These are phyloP conservation scores for Camellia oleifera DNA, from an alignment of 179 eudicot genomes.

Conservation along the genomic window DNA sequence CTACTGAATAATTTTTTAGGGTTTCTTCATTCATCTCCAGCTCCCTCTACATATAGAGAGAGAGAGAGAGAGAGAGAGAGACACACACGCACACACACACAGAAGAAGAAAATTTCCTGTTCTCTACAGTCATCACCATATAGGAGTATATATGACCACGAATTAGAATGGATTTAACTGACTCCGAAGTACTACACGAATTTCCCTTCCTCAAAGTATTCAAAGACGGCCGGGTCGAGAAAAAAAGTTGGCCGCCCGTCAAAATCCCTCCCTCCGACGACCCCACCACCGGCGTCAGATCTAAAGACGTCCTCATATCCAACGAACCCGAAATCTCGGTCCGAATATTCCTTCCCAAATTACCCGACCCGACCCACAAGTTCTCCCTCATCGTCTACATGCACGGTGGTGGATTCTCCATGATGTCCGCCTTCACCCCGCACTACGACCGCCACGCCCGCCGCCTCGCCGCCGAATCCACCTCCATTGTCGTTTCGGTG, in stretches of 20 bases:
- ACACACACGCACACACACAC: too few species aligned
- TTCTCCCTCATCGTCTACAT: slow-evolving; percentile 9
- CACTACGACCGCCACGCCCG: neutral
- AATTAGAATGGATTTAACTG: neutral
- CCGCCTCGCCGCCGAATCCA: neutral
- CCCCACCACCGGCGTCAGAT: slow-evolving; percentile 7
- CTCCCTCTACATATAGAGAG: too few species aligned
- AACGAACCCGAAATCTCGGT: neutral
- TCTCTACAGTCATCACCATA: too few species aligned
- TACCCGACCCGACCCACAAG: neutral
- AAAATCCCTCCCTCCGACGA: neutral
- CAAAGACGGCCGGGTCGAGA: slow-evolving; percentile 8
- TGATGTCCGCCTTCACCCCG: neutral
- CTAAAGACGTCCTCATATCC: slow-evolving; percentile 3
- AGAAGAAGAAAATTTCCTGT: too few species aligned
- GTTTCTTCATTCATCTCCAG: too few species aligned
- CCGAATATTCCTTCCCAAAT: neutral
- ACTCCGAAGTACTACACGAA: neutral
- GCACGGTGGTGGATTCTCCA: slow-evolving; percentile 17
- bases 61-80: too few species aligned
- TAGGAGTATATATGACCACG: neutral
- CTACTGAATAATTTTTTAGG: too few species aligned
- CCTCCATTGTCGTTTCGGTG: slow-evolving; percentile 8
- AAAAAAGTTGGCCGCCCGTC: neutral
- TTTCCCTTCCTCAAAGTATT: neutral